Conservation (phyloP, 164 flowering plant genomes). For the Amborella trichopoda region DNA sequence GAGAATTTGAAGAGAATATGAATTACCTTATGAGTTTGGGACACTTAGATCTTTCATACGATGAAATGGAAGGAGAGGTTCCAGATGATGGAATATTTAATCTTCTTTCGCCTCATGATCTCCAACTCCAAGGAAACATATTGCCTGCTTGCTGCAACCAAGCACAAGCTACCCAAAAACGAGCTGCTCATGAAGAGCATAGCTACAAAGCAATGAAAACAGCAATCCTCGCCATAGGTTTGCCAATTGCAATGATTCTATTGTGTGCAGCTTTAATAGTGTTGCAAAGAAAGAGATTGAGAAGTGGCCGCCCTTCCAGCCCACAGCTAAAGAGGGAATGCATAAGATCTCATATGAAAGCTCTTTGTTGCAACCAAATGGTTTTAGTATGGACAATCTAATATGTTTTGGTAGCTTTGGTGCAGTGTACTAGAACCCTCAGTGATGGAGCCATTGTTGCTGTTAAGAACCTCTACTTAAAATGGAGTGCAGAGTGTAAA, state of each 20-base stretch:
- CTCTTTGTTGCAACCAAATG: constrained; percentile 14
- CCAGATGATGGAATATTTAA: constrained; percentile 15
- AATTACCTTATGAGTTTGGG: constrained; percentile 1
- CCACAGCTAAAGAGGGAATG: neutral
- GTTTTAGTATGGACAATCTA: constrained; percentile 16
- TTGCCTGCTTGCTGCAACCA: constrained; percentile 16
- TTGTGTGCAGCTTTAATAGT: neutral
- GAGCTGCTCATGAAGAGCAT: neutral
- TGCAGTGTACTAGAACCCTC: constrained; percentile 19
- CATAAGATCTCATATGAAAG: constrained; percentile 6
- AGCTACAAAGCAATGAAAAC: too few relatives aligned
- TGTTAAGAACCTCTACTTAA: constrained; percentile 22
- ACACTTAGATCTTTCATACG: constrained; percentile 16
- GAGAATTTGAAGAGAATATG: constrained; percentile 17
- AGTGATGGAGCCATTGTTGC: constrained; percentile 13
- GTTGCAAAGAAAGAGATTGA: neutral
- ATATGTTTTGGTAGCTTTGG: constrained; percentile 27
- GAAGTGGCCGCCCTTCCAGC: neutral
- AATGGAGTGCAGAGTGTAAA: constrained; percentile 17
- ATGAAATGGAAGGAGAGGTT: constrained; percentile 17
- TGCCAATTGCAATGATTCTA: neutral
- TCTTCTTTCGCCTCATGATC: constrained; percentile 10
- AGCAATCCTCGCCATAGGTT: neutral
- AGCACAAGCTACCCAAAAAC: neutral
- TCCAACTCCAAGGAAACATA: constrained; percentile 10